Percentiles rank a stretch among this genome's conserved stretches.
Conservation (phyloP, 2,329 filamentous ascomycete species). For the Fusarium sp. region DNA sequence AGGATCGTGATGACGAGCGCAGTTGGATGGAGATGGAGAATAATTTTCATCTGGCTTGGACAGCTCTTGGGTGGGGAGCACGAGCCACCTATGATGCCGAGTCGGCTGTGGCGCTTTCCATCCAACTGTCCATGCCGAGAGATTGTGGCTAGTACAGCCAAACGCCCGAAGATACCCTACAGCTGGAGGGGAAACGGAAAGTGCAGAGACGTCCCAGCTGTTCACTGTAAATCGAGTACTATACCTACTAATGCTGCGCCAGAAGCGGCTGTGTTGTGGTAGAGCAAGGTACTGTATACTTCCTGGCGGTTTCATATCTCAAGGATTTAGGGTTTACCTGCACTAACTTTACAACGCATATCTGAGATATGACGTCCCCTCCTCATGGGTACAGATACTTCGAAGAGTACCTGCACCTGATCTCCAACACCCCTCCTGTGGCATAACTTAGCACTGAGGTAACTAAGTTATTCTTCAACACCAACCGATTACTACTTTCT, state of each 20-base stretch:
- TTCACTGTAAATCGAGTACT: background rate
- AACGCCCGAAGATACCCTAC: conserved; percentile 16
- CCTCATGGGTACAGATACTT: conserved; percentile 26
- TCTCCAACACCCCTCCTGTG: conserved; percentile 7
- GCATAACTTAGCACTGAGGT: background rate
- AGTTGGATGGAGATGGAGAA: conserved; percentile 46
- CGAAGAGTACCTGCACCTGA: conserved; percentile 4
- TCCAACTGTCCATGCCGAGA: conserved; percentile 6
- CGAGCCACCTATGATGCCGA: conserved; percentile 44
- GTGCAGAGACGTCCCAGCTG: background rate
- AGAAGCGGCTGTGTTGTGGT: background rate
- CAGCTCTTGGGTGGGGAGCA: conserved; percentile 43
- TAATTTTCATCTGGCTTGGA: conserved; percentile 49
- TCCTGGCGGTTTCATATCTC: background rate
- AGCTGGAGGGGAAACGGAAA: conserved; percentile 1
- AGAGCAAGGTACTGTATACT: conserved; percentile 30
- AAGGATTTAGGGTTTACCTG: background rate
- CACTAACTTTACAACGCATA: conserved; percentile 7
- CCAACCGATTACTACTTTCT: conserved; percentile 3
- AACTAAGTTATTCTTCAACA: conserved; percentile 15
- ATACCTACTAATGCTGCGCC: background rate
- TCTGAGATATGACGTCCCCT: conserved; percentile 25
- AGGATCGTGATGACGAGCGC: conserved; percentile 47
- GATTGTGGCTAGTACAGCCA: conserved; percentile 3
- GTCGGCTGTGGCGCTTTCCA: conserved; percentile 24